A percentile compares a stretch with the other conserved stretches of the same genome.
These are phyloP conservation scores for Phlyctochytrium bullatum DNA, from an alignment of 192 early-diverging fungal species.

Conservation along the genomic window DNA sequence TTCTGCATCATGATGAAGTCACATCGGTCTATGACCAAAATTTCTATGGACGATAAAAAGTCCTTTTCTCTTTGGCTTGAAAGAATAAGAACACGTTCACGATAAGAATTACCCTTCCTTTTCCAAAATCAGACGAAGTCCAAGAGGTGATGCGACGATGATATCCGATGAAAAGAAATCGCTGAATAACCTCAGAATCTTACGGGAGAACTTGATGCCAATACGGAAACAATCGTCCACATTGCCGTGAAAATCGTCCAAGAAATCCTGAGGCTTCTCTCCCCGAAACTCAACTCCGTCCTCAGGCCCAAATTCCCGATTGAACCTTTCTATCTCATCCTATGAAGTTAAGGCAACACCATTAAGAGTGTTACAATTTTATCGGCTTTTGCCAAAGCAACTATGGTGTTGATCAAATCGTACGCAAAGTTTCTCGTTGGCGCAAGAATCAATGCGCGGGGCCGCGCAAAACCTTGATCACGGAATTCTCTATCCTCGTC, in stretches of 20 bases:
- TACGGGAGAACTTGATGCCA: constrained; percentile 85
- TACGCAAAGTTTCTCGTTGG: constrained; percentile 84
- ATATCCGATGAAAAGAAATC: constrained; percentile 90
- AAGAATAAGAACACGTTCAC: neutral
- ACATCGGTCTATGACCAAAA: constrained; percentile 82
- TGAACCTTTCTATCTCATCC: constrained; percentile 81
- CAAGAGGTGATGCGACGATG: constrained; percentile 89
- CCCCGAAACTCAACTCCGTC: constrained; percentile 70
- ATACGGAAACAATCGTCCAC: constrained; percentile 94
- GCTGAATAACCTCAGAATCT: constrained; percentile 81
- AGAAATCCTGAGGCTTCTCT: too few species aligned
- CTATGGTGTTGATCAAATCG: constrained; percentile 74
- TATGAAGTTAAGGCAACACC: constrained; percentile 18
- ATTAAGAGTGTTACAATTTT: constrained; percentile 5
- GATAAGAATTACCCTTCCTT: constrained; percentile 53
- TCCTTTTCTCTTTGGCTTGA: constrained; percentile 77
- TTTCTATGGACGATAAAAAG: constrained; percentile 89
- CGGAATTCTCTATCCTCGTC: constrained; percentile 60
- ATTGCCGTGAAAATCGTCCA: constrained; percentile 86
- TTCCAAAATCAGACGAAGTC: constrained; percentile 84
- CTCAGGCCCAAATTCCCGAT: constrained; percentile 71
- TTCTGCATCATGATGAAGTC: constrained; percentile 95
- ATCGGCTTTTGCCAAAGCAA: constrained; percentile 66
- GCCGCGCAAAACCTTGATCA: constrained; percentile 95
- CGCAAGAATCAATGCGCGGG: constrained; percentile 84